Conservation (phyloP, 2,329 filamentous ascomycete species). For the Talaromyces piceae region DNA sequence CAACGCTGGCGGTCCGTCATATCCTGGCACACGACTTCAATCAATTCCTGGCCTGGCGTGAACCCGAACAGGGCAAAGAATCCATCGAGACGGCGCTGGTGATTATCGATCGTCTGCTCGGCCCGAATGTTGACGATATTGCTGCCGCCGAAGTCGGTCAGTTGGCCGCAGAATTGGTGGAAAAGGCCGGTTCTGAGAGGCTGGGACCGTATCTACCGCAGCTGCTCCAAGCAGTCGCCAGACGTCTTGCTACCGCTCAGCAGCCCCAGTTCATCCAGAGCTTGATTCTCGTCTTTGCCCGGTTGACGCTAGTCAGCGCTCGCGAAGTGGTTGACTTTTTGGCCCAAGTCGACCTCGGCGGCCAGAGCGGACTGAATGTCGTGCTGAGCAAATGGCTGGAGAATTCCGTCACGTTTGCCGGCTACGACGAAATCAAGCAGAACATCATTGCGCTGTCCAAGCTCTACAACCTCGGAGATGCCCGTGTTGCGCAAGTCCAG, state of each 20-base stretch:
- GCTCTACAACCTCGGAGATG: constrained; percentile 78
- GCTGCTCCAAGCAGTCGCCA: constrained; percentile 80
- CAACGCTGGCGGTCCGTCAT: constrained; percentile 78
- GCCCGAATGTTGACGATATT: constrained; percentile 78
- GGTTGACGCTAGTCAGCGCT: constrained; percentile 75
- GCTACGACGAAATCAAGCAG: constrained; percentile 93
- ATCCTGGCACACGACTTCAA: constrained; percentile 84
- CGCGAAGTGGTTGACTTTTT: constrained; percentile 90
- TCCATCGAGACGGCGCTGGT: constrained; percentile 83
- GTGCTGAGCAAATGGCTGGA: constrained; percentile 95
- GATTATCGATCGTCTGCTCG: constrained; percentile 85
- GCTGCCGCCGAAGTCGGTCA: constrained; percentile 94
- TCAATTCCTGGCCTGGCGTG: constrained; percentile 81
- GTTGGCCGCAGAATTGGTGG: constrained; percentile 86
- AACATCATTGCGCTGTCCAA: constrained; percentile 94
- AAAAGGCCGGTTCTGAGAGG: constrained; percentile 86
- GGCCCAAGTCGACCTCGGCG: constrained; percentile 70
- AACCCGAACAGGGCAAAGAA: constrained; percentile 65
- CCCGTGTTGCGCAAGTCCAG: constrained; percentile 66
- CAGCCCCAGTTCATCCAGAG: constrained; percentile 91
- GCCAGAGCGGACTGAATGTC: constrained; percentile 70
- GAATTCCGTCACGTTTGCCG: constrained; percentile 94
- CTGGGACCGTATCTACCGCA: constrained; percentile 85
- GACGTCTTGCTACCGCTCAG: constrained; percentile 71
- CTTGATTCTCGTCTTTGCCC: constrained; percentile 87